phyloP scores from a whole-genome alignment of 2,329 filamentous ascomycete species.

The Epichloe uncinata region DNA sequence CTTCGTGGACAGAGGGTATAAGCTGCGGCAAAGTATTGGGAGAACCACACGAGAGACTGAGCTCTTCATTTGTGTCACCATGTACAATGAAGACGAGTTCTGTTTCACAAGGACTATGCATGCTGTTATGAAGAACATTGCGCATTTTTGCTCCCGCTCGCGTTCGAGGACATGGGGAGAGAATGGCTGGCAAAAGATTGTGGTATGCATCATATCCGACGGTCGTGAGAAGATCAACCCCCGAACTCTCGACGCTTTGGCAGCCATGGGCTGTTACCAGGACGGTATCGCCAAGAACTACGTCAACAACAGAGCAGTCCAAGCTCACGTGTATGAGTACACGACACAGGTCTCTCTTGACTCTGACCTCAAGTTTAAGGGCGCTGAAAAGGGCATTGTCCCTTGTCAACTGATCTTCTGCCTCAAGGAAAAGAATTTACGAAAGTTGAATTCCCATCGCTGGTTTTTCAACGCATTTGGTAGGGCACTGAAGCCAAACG shows the following conservation, averaged over 20 bases:
- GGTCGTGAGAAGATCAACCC: conserved; percentile 79
- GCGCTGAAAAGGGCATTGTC: conserved; percentile 95
- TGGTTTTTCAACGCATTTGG: conserved; percentile 99
- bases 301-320: conserved; percentile 91
- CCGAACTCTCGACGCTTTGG: conserved; percentile 81
- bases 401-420: conserved; percentile 98
- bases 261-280: conserved; percentile 96
- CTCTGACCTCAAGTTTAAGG: conserved; percentile 94
- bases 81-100: conserved; percentile 99
- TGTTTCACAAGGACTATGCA: conserved; percentile 97
- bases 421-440: conserved; percentile 91
- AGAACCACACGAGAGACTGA: conserved; percentile 78
- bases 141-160: conserved; percentile 77
- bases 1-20: conserved; percentile 79
- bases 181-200: conserved; percentile 96
- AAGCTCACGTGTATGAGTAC: conserved; percentile 96
- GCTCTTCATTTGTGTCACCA: conserved; percentile 91
- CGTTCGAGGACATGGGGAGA: conserved; percentile 96
- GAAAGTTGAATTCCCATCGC: conserved; percentile 95
- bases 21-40: conserved; percentile 82
- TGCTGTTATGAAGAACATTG: conserved; percentile 95
- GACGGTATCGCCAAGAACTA: conserved; percentile 97
- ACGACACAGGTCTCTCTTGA: conserved; percentile 96
- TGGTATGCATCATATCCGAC: conserved; percentile 92
- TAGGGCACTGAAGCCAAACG: conserved; percentile 80